phyloP scores from a whole-genome alignment of 1,284 basidiomycete genomes.

The Flammula alnicola region DNA sequence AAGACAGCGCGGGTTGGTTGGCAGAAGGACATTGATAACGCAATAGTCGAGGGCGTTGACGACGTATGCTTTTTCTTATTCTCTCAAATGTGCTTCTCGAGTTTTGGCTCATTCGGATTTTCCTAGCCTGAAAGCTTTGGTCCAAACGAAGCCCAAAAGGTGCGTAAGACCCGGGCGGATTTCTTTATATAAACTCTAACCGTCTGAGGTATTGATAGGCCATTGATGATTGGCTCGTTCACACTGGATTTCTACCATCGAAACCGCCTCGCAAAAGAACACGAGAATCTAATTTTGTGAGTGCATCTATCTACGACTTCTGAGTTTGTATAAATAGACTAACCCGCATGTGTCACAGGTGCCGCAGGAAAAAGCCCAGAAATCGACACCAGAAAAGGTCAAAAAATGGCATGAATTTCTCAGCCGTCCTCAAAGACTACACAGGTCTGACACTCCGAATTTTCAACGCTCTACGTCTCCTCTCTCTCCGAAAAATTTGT shows the following conservation, averaged over 20 bases:
- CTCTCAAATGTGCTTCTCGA: too few species aligned
- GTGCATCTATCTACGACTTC: background rate
- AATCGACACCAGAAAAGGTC: too few species aligned
- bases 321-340: too few species aligned
- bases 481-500: too few species aligned
- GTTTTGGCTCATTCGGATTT: background rate
- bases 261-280: background rate
- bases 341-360: too few species aligned
- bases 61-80: conserved; percentile 8
- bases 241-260: background rate
- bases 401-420: too few species aligned
- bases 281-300: background rate
- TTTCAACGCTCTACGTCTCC: too few species aligned
- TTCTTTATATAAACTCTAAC: background rate
- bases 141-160: conserved; percentile 2
- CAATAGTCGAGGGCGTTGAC: conserved; percentile 9
- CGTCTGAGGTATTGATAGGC: background rate
- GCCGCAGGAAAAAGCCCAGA: too few species aligned
- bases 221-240: conserved; percentile 1
- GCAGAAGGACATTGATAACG: conserved; percentile 20
- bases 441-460: too few species aligned
- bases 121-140: conserved; percentile 2
- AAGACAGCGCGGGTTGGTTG: conserved; percentile 20
- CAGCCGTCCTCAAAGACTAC: too few species aligned
- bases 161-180: background rate